Conservation (phyloP, 2,329 filamentous ascomycete species). For the Rhexocercosporidium sp. region DNA sequence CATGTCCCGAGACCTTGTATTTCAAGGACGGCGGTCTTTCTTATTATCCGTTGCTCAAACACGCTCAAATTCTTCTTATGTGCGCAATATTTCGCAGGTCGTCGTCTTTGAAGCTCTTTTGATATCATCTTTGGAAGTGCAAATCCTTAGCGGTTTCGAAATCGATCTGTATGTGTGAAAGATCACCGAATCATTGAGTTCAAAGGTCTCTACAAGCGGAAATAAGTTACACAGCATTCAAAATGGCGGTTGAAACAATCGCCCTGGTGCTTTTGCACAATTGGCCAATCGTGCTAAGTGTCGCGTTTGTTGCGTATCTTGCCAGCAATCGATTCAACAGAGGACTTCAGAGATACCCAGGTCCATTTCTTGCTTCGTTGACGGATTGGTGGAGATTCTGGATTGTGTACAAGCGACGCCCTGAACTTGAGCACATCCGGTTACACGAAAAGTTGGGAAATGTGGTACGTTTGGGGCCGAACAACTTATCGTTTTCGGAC, state of each 20-base stretch:
- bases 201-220: background rate
- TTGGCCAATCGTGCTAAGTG: constrained; percentile 49
- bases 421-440: constrained; percentile 70
- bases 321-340: constrained; percentile 55
- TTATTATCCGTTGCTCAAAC: constrained; percentile 5
- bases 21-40: constrained; percentile 2
- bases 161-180: background rate
- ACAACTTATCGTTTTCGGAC: constrained; percentile 74
- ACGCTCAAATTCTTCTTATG: background rate
- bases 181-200: background rate
- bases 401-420: constrained; percentile 67
- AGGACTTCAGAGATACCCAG: constrained; percentile 74
- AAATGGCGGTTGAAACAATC: constrained; percentile 33
- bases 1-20: background rate
- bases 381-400: constrained; percentile 78
- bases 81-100: background rate
- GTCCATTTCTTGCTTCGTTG: constrained; percentile 69
- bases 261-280: constrained; percentile 39
- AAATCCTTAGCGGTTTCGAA: background rate
- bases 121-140: background rate
- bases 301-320: constrained; percentile 48
- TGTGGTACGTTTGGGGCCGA: constrained; percentile 77
- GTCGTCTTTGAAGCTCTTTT: background rate
- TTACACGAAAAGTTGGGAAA: constrained; percentile 76
- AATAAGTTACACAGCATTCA: background rate